Percentiles rank a stretch among this genome's conserved stretches.
phyloP scores from a whole-genome alignment of 2,329 filamentous ascomycete genomes.

The Karstenula rhodostoma region DNA sequence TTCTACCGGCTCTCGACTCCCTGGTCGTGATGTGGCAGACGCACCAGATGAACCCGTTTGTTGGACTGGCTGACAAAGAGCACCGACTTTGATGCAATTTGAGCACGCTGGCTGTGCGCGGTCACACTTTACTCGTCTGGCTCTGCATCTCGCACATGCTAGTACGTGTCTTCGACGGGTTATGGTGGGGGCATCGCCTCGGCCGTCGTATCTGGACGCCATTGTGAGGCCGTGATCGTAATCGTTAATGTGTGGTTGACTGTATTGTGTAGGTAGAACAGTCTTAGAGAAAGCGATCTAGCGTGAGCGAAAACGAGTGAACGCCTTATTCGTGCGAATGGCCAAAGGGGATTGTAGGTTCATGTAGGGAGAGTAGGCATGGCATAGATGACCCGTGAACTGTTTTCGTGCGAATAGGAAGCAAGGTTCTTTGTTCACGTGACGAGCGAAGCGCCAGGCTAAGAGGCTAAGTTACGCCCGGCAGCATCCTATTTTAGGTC shows the following conservation, averaged over 20 bases:
- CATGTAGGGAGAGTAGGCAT: conserved; percentile 15
- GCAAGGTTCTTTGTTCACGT: conserved; percentile 16
- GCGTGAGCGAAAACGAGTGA: conserved; percentile 6
- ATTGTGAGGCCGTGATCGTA: conserved; percentile 13
- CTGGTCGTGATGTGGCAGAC: conserved; percentile 15
- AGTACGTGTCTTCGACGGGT: conserved; percentile 31
- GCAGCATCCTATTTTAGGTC: conserved; percentile 21
- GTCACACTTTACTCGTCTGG: conserved; percentile 33
- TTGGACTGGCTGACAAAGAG: conserved; percentile 28
- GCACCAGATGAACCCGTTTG: conserved; percentile 16
- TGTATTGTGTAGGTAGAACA: not conserved
- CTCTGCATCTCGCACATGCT: conserved; percentile 33
- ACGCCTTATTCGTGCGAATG: conserved; percentile 17
- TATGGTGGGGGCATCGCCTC: conserved; percentile 29
- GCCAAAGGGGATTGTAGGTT: conserved; percentile 15
- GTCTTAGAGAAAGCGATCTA: conserved; percentile 10
- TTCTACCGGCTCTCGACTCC: conserved; percentile 24
- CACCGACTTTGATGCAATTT: conserved; percentile 31
- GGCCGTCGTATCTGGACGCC: conserved; percentile 24
- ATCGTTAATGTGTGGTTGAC: not conserved
- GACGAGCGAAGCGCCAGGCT: conserved; percentile 17
- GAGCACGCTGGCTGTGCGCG: conserved; percentile 32
- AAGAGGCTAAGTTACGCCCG: conserved; percentile 20
- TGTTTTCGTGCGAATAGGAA: conserved; percentile 18
- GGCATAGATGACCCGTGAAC: conserved; percentile 5